phyloP scores from a whole-genome alignment of 345 rosid genomes.

The Abelmoschus esculentus region DNA sequence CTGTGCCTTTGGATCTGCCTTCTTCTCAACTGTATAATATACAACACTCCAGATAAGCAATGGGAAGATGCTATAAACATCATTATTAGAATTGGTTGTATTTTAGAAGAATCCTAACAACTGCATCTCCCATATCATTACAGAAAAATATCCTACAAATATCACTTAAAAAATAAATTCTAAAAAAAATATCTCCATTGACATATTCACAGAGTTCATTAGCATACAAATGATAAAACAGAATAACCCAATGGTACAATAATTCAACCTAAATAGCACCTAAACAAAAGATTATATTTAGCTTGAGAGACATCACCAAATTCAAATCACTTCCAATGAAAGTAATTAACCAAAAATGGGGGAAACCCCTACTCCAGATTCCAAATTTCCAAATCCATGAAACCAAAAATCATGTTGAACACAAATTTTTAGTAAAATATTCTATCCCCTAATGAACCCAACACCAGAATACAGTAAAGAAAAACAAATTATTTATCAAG shows the following conservation, averaged over 20 bases:
- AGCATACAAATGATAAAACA: neutral
- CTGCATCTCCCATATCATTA: no score
- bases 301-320: neutral
- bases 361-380: no score
- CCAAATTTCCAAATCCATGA: no score
- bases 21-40: constrained; percentile 18
- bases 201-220: neutral
- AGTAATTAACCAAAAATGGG: no score
- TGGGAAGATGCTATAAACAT: neutral
- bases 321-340: neutral
- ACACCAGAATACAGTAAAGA: no score
- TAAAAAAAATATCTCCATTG: neutral
- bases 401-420: no score
- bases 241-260: neutral
- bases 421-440: no score
- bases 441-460: no score
- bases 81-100: neutral
- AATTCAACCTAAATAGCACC: neutral
- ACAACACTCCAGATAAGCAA: neutral
- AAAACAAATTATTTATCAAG: no score
- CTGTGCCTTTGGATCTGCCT: constrained; percentile 40
- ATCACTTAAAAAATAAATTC: neutral
- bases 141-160: neutral
- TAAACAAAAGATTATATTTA: neutral
- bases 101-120: neutral